These are phyloP conservation scores for Oryza meyeriana DNA, from an alignment of 176 grass and related monocot species.

Conservation along the genomic window DNA sequence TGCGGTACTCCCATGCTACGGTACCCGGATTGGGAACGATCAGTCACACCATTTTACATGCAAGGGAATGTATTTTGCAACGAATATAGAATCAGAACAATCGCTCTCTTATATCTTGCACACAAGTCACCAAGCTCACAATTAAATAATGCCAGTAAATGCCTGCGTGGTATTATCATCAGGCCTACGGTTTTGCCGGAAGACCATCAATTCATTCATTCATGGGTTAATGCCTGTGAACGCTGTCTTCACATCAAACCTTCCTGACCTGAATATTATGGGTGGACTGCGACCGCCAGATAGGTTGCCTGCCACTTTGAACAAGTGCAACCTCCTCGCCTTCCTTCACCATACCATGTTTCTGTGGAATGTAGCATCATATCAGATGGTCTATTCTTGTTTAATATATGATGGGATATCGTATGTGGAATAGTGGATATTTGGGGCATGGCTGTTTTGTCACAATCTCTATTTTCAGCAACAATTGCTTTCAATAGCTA, in stretches of 20 bases:
- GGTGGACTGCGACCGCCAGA: slow-evolving; percentile 97
- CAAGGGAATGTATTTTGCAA: slow-evolving; percentile 1
- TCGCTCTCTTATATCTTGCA: not conserved
- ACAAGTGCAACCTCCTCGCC: slow-evolving; percentile 90
- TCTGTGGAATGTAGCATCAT: slow-evolving; percentile 50
- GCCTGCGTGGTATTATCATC: slow-evolving; percentile 8
- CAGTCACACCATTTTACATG: slow-evolving; percentile 29
- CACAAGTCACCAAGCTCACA: slow-evolving; percentile 5
- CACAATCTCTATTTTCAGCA: not conserved
- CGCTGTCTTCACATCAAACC: slow-evolving; percentile 26
- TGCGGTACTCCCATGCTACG: slow-evolving; percentile 20
- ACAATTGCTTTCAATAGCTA: not conserved
- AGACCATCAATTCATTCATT: slow-evolving; percentile 6
- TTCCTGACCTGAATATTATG: slow-evolving; percentile 96
- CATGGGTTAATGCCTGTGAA: not conserved
- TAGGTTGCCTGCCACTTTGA: slow-evolving; percentile 85
- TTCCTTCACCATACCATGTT: slow-evolving; percentile 92
- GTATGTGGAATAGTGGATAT: not conserved
- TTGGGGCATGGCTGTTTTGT: not conserved
- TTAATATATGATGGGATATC: not conserved
- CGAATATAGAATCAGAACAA: slow-evolving; percentile 25
- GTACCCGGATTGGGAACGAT: not conserved
- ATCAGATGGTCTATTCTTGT: not conserved
- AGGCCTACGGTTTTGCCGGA: not conserved
- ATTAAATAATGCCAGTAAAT: not conserved